Evolutionary conservation across 2,329 filamentous ascomycete genomes (phyloP), one percentile per base, ranked within the genome.

Genomic region (Sclerotinia spermophila): DNA sequence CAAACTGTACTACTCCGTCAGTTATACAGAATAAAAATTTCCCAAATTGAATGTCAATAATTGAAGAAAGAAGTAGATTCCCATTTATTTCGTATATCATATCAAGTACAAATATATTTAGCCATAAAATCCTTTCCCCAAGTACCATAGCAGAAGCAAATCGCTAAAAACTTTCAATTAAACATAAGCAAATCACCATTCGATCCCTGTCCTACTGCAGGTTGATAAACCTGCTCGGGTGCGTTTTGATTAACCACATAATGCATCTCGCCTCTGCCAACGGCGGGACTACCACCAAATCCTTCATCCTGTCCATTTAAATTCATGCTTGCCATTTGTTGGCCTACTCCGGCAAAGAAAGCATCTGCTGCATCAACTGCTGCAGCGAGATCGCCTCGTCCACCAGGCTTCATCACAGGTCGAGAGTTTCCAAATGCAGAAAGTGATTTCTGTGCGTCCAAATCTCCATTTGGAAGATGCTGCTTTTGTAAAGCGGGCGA

Each of bases 281-380:
- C 85, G 6, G 72, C 74, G 6, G 79, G 78, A 69, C 77, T 78
- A 64, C 87, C 88, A 30, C 88, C 89, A 78, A 90, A 90, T 21
- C 87, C 87, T 75, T 90, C 90, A 60, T 89, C 84, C 70, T 85
- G 84, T 61, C 79, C 83, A 75, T 88, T 86, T 71, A 94, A 84
- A 71, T 86, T 85, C 87, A 94, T 88, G 24, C 87, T 86, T 6
- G 87, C 88, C 90, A 94, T 92, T 79, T 92, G 90, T 71, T 83
- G 87, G 1, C 90, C 89, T n/a, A 94, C 84, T 59, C 89, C 91
- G 24, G 92, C 90, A 81, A 97, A 98, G 81, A 97, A 97, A 24
- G 90, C 89, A 78, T 97, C 95, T 15, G 94, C 95, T 69, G 96
- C 94, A 77, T 86, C 92, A 48, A 96, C 89, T 1, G 93, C 93